Evolutionary conservation across 2,329 filamentous ascomycete genomes (phyloP), one percentile per base, ranked within the genome.

Genomic region (Trichoderma asperellum): DNA sequence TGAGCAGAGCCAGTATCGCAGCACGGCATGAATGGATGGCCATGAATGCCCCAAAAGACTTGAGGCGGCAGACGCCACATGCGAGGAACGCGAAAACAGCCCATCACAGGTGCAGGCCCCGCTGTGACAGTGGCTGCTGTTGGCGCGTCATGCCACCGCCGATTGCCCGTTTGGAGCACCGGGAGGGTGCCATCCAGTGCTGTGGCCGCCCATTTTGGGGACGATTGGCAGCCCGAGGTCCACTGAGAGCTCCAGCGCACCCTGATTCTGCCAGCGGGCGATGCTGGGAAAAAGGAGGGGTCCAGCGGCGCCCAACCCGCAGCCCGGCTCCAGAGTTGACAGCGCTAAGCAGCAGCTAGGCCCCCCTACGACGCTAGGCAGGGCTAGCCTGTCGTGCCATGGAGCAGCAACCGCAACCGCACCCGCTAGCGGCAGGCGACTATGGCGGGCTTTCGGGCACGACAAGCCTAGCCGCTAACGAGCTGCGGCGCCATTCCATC

Each of bases 91-190:
- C 52, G 27, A 24, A 55, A 55, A 55, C 52, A 55, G 52, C 52
- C 52, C 52, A 55, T 55, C 52, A 55, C 52, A 27, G 27, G 52
- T 12, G 21, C 52, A 27, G 47, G 64, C 64, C 64, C 64, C 56
- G 35, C 56, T 68, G 56, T 68, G 64, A 68, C 56, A 60, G 40
- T 53, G 21, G 35, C 29, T 56, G 52, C 21, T 18, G 24, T 18
- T 29, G 52, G 27, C 52, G 52, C 67, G 52, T 56, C 57, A 68
- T 68, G 58, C 67, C 52, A 68, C 59, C 67, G 43, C 55, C 32
- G n/a, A 40, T 59, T 59, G 64, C 64, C 64, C 43, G 55, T 68
- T 68, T 60, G n/a, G 57, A 21, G 34, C 40, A 21, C 14, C 59
- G 37, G 37, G 32, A 7, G 63, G 43, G 63, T 35, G 37, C 34